Conservation (phyloP, 345 rosid genomes). For the Salix caprea region DNA sequence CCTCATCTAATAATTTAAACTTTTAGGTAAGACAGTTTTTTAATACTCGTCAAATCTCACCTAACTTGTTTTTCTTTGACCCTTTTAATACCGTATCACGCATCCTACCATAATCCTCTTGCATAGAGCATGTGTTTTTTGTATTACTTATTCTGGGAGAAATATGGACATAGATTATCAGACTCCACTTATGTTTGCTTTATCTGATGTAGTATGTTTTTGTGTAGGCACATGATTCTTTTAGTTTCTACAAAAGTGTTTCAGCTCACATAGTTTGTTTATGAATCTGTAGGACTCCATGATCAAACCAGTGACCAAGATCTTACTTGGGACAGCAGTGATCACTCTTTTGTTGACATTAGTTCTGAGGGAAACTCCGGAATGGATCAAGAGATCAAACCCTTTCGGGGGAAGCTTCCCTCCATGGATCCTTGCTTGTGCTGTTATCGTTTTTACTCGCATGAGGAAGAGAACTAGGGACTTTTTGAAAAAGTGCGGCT, state of each 20-base stretch:
- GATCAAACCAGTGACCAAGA: slow-evolving; percentile 79
- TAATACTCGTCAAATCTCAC: neutral
- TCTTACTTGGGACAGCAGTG: slow-evolving; percentile 54
- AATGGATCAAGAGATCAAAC: slow-evolving; percentile 52
- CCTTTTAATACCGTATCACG: neutral
- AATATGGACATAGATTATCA: neutral
- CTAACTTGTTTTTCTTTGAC: neutral
- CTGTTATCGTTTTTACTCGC: slow-evolving; percentile 81
- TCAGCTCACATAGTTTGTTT: neutral
- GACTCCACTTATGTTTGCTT: neutral
- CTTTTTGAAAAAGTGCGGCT: slow-evolving; percentile 52
- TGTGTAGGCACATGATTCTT: neutral
- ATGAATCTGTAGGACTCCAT: slow-evolving; percentile 66
- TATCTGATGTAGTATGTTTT: neutral
- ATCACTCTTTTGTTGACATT: slow-evolving; percentile 50
- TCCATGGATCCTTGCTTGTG: slow-evolving; percentile 88
- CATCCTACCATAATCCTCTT: neutral
- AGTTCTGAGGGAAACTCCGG: slow-evolving; percentile 57
- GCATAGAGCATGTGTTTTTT: neutral
- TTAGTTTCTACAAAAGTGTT: too few species aligned
- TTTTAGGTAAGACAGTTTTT: too few species aligned
- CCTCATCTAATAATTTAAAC: too few species aligned
- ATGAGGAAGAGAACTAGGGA: slow-evolving; percentile 85
- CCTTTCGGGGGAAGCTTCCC: slow-evolving; percentile 53
- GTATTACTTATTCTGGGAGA: neutral